These are phyloP conservation scores for Pyrenophora graminea DNA, from an alignment of 2,329 filamentous ascomycete species.

Conservation along the genomic window DNA sequence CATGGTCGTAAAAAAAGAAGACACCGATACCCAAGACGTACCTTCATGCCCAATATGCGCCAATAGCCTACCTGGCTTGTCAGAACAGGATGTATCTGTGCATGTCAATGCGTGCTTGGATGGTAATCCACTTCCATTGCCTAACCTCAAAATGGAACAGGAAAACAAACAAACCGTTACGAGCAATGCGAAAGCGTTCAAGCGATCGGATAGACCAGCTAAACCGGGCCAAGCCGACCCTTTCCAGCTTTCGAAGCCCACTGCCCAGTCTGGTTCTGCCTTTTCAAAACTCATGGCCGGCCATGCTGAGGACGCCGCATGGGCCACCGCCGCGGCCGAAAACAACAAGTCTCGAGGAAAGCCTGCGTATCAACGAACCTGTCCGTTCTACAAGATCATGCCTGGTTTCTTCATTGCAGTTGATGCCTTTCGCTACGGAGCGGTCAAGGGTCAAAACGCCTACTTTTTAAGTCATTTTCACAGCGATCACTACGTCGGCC, in stretches of 20 bases:
- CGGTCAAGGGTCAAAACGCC: constrained; percentile 86
- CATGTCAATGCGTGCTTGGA: constrained; percentile 96
- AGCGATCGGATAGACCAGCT: constrained; percentile 67
- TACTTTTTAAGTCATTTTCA: constrained; percentile 99
- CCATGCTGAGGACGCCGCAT: constrained; percentile 87
- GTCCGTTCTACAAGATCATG: constrained; percentile 98
- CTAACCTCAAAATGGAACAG: constrained; percentile 22
- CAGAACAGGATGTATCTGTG: constrained; percentile 68
- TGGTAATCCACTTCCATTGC: constrained; percentile 69
- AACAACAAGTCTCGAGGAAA: constrained; percentile 80
- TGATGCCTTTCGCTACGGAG: constrained; percentile 93
- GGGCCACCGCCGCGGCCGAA: constrained; percentile 81
- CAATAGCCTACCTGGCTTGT: constrained; percentile 60
- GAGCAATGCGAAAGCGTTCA: constrained; percentile 60
- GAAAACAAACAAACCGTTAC: constrained; percentile 12
- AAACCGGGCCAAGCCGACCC: constrained; percentile 82
- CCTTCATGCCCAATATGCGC: constrained; percentile 78
- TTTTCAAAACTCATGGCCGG: constrained; percentile 93
- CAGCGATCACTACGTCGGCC: constrained; percentile 93
- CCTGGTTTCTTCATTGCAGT: constrained; percentile 91
- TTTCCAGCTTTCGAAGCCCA: constrained; percentile 60
- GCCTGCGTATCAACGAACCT: constrained; percentile 84
- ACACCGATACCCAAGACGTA: constrained; percentile 22
- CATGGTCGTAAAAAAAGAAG: constrained; percentile 5
- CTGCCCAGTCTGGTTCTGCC: constrained; percentile 62